Percentiles rank a stretch among this genome's conserved stretches.
These are phyloP conservation scores for Raphanus hybrid DNA, from an alignment of 441 rosid species.

Conservation along the genomic window DNA sequence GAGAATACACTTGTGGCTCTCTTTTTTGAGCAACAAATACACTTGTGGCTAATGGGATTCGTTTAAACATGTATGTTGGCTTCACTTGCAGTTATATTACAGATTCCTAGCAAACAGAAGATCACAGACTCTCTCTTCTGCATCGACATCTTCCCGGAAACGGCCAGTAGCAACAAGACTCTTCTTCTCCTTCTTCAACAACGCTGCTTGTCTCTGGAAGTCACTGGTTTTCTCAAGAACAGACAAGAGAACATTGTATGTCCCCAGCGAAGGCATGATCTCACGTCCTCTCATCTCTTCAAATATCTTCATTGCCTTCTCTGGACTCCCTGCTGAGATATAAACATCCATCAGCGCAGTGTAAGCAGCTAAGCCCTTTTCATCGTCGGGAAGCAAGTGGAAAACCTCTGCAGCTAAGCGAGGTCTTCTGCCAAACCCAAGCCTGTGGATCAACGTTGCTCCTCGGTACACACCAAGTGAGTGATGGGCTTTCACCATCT, in stretches of 20 bases:
- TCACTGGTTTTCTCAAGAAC: slow-evolving; percentile 69
- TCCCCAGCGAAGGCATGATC: slow-evolving; percentile 64
- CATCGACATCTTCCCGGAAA: slow-evolving; percentile 39
- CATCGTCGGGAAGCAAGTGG: slow-evolving; percentile 59
- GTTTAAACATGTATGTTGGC: not conserved
- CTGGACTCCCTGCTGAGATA: slow-evolving; percentile 73
- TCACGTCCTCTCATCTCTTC: slow-evolving; percentile 61
- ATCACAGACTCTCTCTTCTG: slow-evolving; percentile 69
- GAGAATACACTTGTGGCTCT: too few species aligned
- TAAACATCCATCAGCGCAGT: slow-evolving; percentile 73
- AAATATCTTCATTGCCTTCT: slow-evolving; percentile 67
- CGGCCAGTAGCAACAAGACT: slow-evolving; percentile 43
- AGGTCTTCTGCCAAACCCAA: slow-evolving; percentile 79
- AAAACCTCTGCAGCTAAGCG: slow-evolving; percentile 66
- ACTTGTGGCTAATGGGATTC: slow-evolving; percentile 34
- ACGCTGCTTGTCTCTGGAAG: slow-evolving; percentile 51
- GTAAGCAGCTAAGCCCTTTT: slow-evolving; percentile 67
- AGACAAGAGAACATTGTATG: slow-evolving; percentile 65
- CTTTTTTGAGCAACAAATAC: not conserved
- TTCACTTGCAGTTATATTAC: not conserved
- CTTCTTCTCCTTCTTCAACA: slow-evolving; percentile 67
- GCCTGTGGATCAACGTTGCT: slow-evolving; percentile 65
- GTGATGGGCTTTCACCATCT: slow-evolving; percentile 63
- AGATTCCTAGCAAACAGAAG: slow-evolving; percentile 59
- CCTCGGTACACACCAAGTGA: slow-evolving; percentile 62